phyloP scores from a whole-genome alignment of 108 stramenopile species.

The Nannochloropsis gaditana region DNA sequence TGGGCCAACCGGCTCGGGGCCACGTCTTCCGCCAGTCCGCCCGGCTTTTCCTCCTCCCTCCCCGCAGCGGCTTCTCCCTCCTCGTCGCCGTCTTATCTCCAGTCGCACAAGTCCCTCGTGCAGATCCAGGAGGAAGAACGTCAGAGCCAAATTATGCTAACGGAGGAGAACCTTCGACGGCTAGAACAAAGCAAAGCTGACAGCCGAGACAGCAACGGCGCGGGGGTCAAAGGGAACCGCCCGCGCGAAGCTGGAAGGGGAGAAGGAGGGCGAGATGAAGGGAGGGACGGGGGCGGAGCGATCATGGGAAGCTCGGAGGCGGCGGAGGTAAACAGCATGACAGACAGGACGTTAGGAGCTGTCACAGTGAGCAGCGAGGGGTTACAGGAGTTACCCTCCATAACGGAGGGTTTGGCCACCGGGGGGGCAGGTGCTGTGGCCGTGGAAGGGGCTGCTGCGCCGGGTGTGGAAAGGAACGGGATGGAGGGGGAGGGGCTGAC shows the following conservation, averaged over 20 bases:
- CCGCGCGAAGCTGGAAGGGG: background rate
- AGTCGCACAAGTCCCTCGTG: background rate
- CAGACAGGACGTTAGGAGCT: background rate
- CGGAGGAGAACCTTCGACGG: background rate
- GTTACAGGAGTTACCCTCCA: background rate
- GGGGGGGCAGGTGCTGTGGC: background rate
- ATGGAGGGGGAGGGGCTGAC: background rate
- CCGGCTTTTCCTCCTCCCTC: background rate
- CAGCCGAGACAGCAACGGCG: background rate
- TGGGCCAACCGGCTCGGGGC: background rate
- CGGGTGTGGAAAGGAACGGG: background rate
- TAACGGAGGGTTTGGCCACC: background rate
- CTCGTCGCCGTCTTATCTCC: background rate
- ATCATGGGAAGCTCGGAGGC: background rate
- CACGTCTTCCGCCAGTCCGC: background rate
- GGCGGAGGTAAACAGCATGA: background rate
- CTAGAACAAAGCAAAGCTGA: conserved; percentile 9
- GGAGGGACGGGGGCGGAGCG: background rate
- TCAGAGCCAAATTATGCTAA: conserved; percentile 7
- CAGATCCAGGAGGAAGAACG: conserved; percentile 2
- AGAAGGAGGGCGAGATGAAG: background rate
- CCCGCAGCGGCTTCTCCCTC: background rate
- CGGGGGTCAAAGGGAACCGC: background rate
- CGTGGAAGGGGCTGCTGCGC: conserved; percentile 6
- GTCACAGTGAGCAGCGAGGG: background rate